phyloP scores from a whole-genome alignment of 2,329 filamentous ascomycete genomes.

The Sporothrix inflata region DNA sequence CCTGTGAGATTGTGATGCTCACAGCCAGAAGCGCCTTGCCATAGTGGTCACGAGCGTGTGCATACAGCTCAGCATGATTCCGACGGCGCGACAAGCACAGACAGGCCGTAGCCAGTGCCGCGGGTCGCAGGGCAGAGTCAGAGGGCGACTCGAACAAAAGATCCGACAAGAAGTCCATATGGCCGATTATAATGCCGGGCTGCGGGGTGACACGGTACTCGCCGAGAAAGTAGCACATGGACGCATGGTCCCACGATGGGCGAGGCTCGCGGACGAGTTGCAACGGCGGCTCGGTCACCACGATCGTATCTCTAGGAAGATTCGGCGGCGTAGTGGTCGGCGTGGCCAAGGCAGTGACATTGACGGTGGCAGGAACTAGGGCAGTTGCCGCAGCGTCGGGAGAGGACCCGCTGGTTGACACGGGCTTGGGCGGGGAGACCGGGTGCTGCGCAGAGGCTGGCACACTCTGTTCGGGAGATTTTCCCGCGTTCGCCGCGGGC shows the following conservation, averaged over 20 bases:
- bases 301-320: background rate
- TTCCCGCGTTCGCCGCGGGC: background rate
- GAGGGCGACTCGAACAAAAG: background rate
- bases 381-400: background rate
- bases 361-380: background rate
- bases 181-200: conserved; percentile 12
- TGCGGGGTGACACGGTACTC: background rate
- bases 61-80: background rate
- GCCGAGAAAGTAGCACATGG: conserved; percentile 7
- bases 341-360: background rate
- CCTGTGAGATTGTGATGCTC: background rate
- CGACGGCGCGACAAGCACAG: conserved; percentile 4
- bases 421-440: background rate
- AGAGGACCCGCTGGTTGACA: background rate
- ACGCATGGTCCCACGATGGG: conserved; percentile 3
- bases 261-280: background rate
- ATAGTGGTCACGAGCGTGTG: background rate
- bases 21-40: background rate
- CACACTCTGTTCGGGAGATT: background rate
- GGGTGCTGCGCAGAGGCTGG: background rate
- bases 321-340: background rate
- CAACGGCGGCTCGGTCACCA: background rate
- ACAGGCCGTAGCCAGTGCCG: background rate
- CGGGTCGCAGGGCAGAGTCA: background rate
- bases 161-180: conserved; percentile 17